phyloP scores from a whole-genome alignment of 2,329 filamentous ascomycete species.

The Monilinia fructigena region DNA sequence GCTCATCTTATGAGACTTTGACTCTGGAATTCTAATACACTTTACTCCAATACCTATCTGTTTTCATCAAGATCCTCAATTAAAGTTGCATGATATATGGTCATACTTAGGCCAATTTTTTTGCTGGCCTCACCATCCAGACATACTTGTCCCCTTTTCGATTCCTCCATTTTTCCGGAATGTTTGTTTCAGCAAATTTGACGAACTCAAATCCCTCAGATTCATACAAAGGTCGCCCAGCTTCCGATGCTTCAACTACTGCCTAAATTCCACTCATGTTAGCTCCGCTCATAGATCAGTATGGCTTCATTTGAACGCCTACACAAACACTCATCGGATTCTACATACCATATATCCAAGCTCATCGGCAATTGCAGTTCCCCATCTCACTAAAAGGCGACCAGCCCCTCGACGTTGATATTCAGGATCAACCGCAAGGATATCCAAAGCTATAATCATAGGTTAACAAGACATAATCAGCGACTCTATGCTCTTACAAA shows the following conservation, averaged over 20 bases:
- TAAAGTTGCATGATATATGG: neutral
- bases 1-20: neutral
- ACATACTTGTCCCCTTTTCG: conserved; percentile 4
- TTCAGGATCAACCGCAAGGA: conserved; percentile 13
- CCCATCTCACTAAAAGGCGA: conserved; percentile 16
- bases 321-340: neutral
- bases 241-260: conserved; percentile 11
- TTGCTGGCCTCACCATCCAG: conserved; percentile 20
- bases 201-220: conserved; percentile 19
- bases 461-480: conserved; percentile 5
- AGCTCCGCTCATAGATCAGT: neutral
- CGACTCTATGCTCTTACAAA: conserved; percentile 10
- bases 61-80: neutral
- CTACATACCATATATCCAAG: conserved; percentile 14
- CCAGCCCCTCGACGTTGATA: conserved; percentile 17
- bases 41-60: neutral
- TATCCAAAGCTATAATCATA: conserved; percentile 14
- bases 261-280: conserved; percentile 10
- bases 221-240: conserved; percentile 5
- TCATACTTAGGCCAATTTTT: neutral
- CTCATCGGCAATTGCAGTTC: conserved; percentile 15
- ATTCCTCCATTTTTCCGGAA: conserved; percentile 6
- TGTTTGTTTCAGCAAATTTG: neutral
- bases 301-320: neutral
- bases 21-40: neutral